Evolutionary conservation across 495 filamentous ascomycete genomes (phyloP), one percentile per base, ranked within the genome.

Genomic region (Xylaria acuta): DNA sequence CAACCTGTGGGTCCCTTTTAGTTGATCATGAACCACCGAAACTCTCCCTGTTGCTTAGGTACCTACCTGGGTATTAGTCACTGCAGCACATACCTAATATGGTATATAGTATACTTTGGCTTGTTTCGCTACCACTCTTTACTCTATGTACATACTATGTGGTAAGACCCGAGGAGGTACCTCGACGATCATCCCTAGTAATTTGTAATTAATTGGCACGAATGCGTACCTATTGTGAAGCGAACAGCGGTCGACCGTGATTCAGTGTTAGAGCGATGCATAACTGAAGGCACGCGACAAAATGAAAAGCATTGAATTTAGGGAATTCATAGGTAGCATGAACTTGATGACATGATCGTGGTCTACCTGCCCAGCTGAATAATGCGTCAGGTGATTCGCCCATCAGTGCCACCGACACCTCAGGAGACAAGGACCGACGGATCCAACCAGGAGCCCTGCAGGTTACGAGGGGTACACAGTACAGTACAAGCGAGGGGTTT

Each of bases 351-450:
- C 20, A 7, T n/a, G 5, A 51, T 11, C 49, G 25, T 51, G 2
- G 47, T 2, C 43, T 27, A 54, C 49, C 32, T 20, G 11, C 2
- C 7, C 20, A 27, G 38, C 40, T 32, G 22, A 64, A 64, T n/a
- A 43, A 53, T 51, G 43, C n/a, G 64, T 43, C 64, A 67, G 64
- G 32, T 53, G 64, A 53, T 25, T 53, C 16, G 16, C 32, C 45
- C 30, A 1, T 49, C 63, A 36, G 30, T 38, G 64, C 27, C 41
- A n/a, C 27, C 14, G 41, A 47, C 14, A 5, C n/a, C 11, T 30
- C 38, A 20, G 59, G n/a, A 49, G 45, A 51, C 45, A 51, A 67
- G 64, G 47, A 12, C 64, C 64, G 45, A 45, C 20, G 12, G 64
- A 14, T 34, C 62, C 41, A 9, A 32, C 60, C 38, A 38, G 60